These are phyloP conservation scores for Quillaja saponaria DNA, from an alignment of 306 rosid genomes.

Conservation along the genomic window DNA sequence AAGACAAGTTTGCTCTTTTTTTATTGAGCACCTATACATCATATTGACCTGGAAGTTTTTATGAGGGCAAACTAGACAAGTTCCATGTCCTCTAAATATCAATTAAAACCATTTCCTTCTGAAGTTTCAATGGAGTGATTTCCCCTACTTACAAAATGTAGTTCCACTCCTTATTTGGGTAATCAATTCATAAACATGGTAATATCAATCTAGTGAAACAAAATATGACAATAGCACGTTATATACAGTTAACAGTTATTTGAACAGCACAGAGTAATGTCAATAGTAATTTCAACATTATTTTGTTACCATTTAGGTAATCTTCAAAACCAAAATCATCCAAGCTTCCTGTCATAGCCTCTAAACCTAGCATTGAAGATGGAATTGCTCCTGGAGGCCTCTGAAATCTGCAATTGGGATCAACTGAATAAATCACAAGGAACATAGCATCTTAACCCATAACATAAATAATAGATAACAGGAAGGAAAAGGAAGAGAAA, in stretches of 20 bases:
- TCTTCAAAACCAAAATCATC: slow-evolving; percentile 76
- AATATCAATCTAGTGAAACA: not conserved
- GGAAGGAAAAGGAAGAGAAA: too few relatives aligned
- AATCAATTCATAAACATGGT: not conserved
- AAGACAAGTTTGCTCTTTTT: too few relatives aligned
- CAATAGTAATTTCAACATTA: not conserved
- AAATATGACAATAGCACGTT: not conserved
- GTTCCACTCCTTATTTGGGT: not conserved
- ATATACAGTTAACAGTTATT: too few relatives aligned
- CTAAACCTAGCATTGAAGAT: slow-evolving; percentile 73
- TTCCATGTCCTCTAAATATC: not conserved
- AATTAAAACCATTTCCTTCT: not conserved
- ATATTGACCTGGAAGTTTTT: too few relatives aligned
- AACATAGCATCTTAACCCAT: not conserved
- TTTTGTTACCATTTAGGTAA: slow-evolving; percentile 68
- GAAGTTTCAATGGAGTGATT: not conserved
- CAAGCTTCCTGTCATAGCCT: slow-evolving; percentile 66
- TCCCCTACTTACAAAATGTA: not conserved
- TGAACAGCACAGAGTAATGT: too few relatives aligned
- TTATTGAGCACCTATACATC: too few relatives aligned
- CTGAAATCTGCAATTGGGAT: slow-evolving; percentile 56
- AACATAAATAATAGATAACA: too few relatives aligned
- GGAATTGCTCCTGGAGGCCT: slow-evolving; percentile 77
- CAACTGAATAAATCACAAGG: not conserved
- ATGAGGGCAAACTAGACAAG: too few relatives aligned